Evolutionary conservation across 2,329 filamentous ascomycete genomes (phyloP), one percentile per base, ranked within the genome.

Genomic region (Aspergillus caelatus): DNA sequence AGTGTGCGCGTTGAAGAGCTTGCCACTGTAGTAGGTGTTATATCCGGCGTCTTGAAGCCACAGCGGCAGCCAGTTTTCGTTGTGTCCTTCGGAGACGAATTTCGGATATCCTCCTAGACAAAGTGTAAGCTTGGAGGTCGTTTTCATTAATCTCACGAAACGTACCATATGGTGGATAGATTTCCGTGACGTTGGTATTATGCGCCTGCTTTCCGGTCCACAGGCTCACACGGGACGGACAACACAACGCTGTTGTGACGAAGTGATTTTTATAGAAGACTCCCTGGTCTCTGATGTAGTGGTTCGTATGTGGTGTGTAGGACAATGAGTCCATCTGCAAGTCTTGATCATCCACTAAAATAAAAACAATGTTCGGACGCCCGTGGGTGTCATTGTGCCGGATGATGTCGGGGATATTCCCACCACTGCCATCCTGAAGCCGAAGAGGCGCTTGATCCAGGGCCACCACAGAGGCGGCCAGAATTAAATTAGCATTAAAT

Each of bases 271-370:
- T 76, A 65, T 84, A 91, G 1, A 80, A 80, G 0, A 85, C 88
- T 0, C 88, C 89, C 57, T 86, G 75, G 0, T 86, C 76, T 5
- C 79, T 70, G 0, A 91, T 70, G 68, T 89, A 80, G 67, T 86
- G 82, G 60, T 68, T 62, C 83, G 78, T 0, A 88, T 72, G 76
- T 0, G 85, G 85, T 82, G 88, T 87, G 62, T 88, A 88, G 1
- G 84, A 78, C 4, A 89, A 68, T 0, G 87, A 89, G 53, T 85
- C 77, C 70, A 90, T 79, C 26, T 85, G 83, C 5, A 85, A 72
- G 70, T 90, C 88, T 68, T 90, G 88, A 66, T 91, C 88, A 66
- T 91, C 88, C 0, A 86, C 88, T 52, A 90, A 76, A 64, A 90
- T 86, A 71, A 90, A 88, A 34, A 91, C 77, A 54, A 90, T 85